Conservation (phyloP, 169 alveolate species). For the Plasmodium cynomolgi region DNA sequence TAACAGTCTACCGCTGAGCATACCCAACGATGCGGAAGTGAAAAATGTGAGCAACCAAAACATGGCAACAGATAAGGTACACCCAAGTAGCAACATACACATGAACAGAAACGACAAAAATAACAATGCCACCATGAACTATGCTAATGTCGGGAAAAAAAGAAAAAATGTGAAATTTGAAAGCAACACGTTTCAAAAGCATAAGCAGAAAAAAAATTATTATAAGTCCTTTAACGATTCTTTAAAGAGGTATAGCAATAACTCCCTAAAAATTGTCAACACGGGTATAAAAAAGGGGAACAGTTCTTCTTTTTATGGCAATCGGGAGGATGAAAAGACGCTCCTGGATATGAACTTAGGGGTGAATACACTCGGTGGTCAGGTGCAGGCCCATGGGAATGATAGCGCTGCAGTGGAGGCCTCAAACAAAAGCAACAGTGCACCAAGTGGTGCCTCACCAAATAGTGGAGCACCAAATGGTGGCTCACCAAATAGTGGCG, state of each 20-base stretch:
- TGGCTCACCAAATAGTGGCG: not conserved
- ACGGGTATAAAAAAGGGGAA: not conserved
- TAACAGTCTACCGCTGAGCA: not conserved
- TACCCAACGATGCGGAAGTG: not conserved
- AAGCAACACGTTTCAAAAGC: not conserved
- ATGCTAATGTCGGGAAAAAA: not conserved
- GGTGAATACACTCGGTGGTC: not conserved
- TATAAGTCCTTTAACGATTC: conserved; percentile 28
- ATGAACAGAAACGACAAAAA: not conserved
- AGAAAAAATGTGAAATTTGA: conserved; percentile 39
- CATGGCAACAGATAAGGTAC: not conserved
- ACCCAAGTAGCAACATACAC: not conserved
- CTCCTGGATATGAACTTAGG: not conserved
- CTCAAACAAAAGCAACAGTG: not conserved
- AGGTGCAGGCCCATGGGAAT: not conserved
- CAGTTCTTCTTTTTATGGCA: not conserved
- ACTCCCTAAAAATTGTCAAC: conserved; percentile 6
- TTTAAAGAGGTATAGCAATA: conserved; percentile 30
- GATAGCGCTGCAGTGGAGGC: not conserved
- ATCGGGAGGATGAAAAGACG: not conserved
- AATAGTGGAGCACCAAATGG: no score
- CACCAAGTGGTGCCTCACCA: not conserved
- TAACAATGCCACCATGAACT: not conserved
- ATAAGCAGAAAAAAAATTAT: conserved; percentile 39
- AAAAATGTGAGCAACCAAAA: not conserved